Base-by-base conservation (phyloP, 768 basidiomycete genomes). In the Tulasnella sp. region DNA sequence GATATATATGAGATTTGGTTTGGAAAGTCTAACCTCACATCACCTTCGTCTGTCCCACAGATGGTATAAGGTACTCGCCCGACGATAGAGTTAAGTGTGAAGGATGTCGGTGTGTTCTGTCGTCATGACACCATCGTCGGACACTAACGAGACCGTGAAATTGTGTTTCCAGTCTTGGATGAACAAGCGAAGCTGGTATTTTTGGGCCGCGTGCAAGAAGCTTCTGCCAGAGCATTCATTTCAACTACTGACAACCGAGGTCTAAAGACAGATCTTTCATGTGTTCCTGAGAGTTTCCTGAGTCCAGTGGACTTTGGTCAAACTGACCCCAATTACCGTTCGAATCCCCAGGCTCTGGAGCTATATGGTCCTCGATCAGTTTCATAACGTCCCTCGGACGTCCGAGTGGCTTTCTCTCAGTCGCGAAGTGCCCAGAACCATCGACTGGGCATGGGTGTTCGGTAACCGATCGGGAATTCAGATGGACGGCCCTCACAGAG, bases 51-150 rank as follows among this genome's bases (percentile, higher is more conserved):
- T 7, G 10, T 52, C n/a, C 4, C 9, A 10, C 29, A 49, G 56
- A 50, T 59, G 56, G 56, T 59, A 59, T 34, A 48, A 41, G n/a
- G 49, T 59, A 8, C 10, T 31, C 17, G 56, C 29, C 56, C 46
- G 44, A 50, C 12, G 8, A 59, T 59, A 22, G 27, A 50, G 4
- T 22, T 59, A 5, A n/a, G 48, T 34, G 45, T 59, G 22, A 42
- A 59, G 15, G 21, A 49, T 30, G 27, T 59, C 15, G 56, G 56
- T 59, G 45, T 19, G 54, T 42, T 38, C n/a, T n/a, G n/a, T n/a
- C n/a, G n/a, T n/a, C n/a, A n/a, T n/a, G n/a, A n/a, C n/a, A n/a
- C n/a, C n/a, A n/a, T n/a, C n/a, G n/a, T n/a, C n/a, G n/a, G n/a
- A n/a, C n/a, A n/a, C n/a, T n/a, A n/a, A n/a, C n/a, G n/a, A n/a